Conservation (phyloP, 2,329 filamentous ascomycete species). For the Pyrenophora seminiperda region DNA sequence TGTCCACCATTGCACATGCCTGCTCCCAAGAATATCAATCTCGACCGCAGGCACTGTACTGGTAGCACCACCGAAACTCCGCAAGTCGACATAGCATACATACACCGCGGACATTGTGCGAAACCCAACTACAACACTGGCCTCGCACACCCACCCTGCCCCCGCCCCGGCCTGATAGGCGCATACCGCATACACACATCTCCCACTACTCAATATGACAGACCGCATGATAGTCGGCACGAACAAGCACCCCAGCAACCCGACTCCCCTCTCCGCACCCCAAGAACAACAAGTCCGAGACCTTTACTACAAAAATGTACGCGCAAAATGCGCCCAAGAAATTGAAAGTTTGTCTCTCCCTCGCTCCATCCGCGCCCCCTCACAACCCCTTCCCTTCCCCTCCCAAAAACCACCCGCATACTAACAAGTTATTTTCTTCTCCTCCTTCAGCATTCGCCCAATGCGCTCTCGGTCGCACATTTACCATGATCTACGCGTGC, state of each 20-base stretch:
- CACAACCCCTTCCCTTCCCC: neutral
- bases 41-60: conserved; percentile 23
- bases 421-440: neutral
- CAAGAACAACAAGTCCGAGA: conserved; percentile 70
- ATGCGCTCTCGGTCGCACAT: conserved; percentile 83
- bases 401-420: no score
- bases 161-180: neutral
- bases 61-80: conserved; percentile 37
- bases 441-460: conserved; percentile 76
- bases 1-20: conserved; percentile 72
- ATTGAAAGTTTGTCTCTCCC: conserved; percentile 51
- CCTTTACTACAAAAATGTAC: conserved; percentile 79
- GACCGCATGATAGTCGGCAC: conserved; percentile 29
- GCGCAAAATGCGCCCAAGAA: conserved; percentile 75
- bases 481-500: conserved; percentile 87
- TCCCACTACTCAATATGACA: conserved; percentile 18
- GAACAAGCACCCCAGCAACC: conserved; percentile 35
- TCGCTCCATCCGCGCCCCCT: conserved; percentile 1
- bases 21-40: conserved; percentile 22
- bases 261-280: conserved; percentile 77
- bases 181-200: neutral
- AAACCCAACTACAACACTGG: neutral
- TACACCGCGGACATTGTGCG: no score
- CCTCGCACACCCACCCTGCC: neutral
- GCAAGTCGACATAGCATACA: conserved; percentile 9